Evolutionary conservation across 2,329 filamentous ascomycete species (phyloP).

Genomic region (Aspergillus texensis): DNA sequence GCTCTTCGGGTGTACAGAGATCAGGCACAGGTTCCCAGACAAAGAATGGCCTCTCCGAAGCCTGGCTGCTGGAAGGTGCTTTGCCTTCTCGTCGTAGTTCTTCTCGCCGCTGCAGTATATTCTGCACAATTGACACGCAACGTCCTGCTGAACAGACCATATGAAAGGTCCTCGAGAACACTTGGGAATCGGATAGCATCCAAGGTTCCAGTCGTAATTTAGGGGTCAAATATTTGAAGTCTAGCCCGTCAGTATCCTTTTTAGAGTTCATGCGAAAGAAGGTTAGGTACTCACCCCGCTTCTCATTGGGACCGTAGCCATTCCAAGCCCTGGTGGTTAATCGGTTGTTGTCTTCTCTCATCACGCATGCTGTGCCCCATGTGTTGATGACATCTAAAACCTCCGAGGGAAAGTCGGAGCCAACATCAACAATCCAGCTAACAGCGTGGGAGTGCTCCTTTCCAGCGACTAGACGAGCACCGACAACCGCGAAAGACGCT

Average conservation of each 20-base stretch:
- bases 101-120: slow-evolving; percentile 63
- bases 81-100: slow-evolving; percentile 32
- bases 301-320: slow-evolving; percentile 72
- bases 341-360: slow-evolving; percentile 67
- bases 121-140: slow-evolving; percentile 73
- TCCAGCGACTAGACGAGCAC: slow-evolving; percentile 84
- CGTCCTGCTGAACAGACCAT: slow-evolving; percentile 80
- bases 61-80: slow-evolving; percentile 30
- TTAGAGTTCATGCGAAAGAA: not conserved
- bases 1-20: slow-evolving; percentile 71
- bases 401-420: slow-evolving; percentile 77
- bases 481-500: slow-evolving; percentile 82
- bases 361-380: slow-evolving; percentile 75
- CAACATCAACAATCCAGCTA: slow-evolving; percentile 89
- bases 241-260: slow-evolving; percentile 33
- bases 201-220: slow-evolving; percentile 78
- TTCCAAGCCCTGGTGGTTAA: slow-evolving; percentile 93
- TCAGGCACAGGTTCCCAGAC: slow-evolving; percentile 97
- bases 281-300: slow-evolving; percentile 52
- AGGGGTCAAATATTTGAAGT: slow-evolving; percentile 85
- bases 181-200: slow-evolving; percentile 67
- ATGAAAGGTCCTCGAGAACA: slow-evolving; percentile 79
- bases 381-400: slow-evolving; percentile 66
- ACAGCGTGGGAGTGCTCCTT: slow-evolving; percentile 66
- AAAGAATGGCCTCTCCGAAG: slow-evolving; percentile 67